Evolutionary conservation across 768 basidiomycete genomes (phyloP).

Genomic region (Mycena alexandri): DNA sequence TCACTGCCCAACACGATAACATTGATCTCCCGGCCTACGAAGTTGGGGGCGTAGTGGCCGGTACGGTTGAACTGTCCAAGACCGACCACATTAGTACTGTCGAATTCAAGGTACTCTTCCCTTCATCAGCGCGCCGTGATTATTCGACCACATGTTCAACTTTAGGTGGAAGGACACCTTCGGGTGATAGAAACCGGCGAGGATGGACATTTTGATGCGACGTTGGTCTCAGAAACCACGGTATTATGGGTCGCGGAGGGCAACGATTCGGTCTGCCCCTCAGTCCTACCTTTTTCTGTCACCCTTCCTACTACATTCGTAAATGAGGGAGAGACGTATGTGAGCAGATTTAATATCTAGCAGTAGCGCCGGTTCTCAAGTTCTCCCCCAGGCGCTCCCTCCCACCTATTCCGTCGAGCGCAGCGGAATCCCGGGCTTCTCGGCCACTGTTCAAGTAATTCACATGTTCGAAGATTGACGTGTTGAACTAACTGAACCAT

Average conservation of each 20-base stretch:
- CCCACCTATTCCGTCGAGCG: slow-evolving; percentile 78
- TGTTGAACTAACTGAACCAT: neutral
- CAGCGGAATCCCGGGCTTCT: slow-evolving; percentile 79
- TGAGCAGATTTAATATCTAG: slow-evolving; percentile 49
- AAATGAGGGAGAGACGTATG: slow-evolving; percentile 70
- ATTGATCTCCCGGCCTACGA: slow-evolving; percentile 69
- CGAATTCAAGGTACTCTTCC: slow-evolving; percentile 66
- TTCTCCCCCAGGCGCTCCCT: slow-evolving; percentile 66
- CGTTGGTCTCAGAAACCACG: slow-evolving; percentile 63
- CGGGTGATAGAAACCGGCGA: slow-evolving; percentile 73
- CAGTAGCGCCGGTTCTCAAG: slow-evolving; percentile 5
- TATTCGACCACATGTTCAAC: no score
- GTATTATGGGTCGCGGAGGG: slow-evolving; percentile 72
- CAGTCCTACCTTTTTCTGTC: slow-evolving; percentile 65
- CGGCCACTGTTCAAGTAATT: slow-evolving; percentile 67
- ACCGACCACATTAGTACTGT: slow-evolving; percentile 69
- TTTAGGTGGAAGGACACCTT: slow-evolving; percentile 73
- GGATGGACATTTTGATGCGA: slow-evolving; percentile 66
- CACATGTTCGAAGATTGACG: neutral
- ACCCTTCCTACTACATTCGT: slow-evolving; percentile 69
- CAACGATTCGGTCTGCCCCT: slow-evolving; percentile 61
- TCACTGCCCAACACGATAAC: slow-evolving; percentile 66
- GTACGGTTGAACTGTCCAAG: slow-evolving; percentile 67
- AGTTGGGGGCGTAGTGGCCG: slow-evolving; percentile 62
- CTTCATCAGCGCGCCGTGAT: no score